Evolutionary conservation across 768 basidiomycete genomes (phyloP).

Genomic region (Tulasnella sp.): DNA sequence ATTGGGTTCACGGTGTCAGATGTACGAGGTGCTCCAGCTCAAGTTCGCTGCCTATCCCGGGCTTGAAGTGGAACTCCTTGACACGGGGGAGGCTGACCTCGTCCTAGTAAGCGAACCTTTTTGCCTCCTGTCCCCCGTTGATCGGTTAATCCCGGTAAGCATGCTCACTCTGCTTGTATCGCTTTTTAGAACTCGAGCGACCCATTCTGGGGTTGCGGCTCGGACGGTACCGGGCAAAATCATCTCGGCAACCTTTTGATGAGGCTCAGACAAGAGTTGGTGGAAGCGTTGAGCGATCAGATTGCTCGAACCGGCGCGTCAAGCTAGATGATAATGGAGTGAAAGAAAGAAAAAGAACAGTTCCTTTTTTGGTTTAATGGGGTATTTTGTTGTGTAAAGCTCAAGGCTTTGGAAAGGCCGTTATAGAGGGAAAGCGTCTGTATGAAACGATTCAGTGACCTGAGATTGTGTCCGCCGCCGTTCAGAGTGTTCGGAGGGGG

Average conservation of each 20-base stretch:
- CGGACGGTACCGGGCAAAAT: not conserved
- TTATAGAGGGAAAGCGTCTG: not conserved
- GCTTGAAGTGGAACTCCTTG: slow-evolving; percentile 33
- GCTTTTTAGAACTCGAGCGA: not conserved
- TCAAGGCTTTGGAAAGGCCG: too few relatives aligned
- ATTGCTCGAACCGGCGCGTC: not conserved
- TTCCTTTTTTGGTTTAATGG: too few relatives aligned
- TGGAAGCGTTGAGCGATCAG: not conserved
- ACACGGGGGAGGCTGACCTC: slow-evolving; percentile 37
- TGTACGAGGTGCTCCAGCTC: slow-evolving; percentile 35
- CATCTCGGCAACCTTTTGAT: not conserved
- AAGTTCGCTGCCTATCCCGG: slow-evolving; percentile 37
- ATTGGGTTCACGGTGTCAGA: slow-evolving; percentile 23
- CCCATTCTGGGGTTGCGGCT: not conserved
- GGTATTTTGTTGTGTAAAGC: too few relatives aligned
- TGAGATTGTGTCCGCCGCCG: not conserved
- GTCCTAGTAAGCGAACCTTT: slow-evolving; percentile 33
- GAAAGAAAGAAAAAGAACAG: not conserved
- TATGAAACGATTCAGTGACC: not conserved
- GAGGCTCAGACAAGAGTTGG: not conserved
- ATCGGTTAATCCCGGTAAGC: too few relatives aligned
- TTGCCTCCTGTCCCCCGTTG: too few relatives aligned
- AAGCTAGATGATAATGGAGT: not conserved
- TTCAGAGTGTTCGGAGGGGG: not conserved
- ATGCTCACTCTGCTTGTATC: not conserved